Base-by-base conservation (phyloP, 1,139 yeast genomes). In the Arxiozyma bovina region DNA sequence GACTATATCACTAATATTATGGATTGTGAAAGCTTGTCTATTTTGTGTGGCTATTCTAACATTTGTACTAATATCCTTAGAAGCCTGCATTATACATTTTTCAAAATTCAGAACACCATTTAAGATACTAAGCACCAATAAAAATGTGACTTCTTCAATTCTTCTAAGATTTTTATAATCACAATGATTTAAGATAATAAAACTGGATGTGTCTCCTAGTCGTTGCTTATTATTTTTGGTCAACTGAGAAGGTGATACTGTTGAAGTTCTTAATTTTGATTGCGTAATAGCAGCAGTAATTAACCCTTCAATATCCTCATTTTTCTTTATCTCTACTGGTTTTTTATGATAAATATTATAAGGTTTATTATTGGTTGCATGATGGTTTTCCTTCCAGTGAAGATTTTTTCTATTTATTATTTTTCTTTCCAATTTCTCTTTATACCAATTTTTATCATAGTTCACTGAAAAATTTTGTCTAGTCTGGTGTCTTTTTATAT, bases 71-170 rank as follows among this genome's bases (percentile, higher is more conserved):
- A 46, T 38, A 2, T 38, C n/a, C 17, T 38, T 34, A 9, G 41
- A 23, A 4, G 41, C 20, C 20, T 46, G 12, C 49, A 46, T 38
- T 11, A 46, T 34, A 46, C 30, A 27, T 18, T 34, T 34, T 46
- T 46, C 42, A 38, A 46, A 20, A 15, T 46, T 34, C 17, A 46
- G 21, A 15, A 46, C 49, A 12, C 49, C 49, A 46, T 46, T 46
- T 22, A 46, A 22, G 15, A 45, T 46, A 46, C 42, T 46, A 12
- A 46, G 17, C 2, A 46, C 49, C 7, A 46, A 30, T 46, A 46
- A 46, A 42, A 46, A 46, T 7, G 49, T 46, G 3, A 38, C 49
- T 38, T 46, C 49, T 21, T 38, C 42, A 21, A 46, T 38, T 38
- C 42, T 46, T 46, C 42, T 34, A 17, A 46, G 40, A 34, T 34